A percentile compares a stretch with the other conserved stretches of the same genome.
phyloP scores from a whole-genome alignment of 2,329 filamentous ascomycete species.

The Colletotrichum filicis region DNA sequence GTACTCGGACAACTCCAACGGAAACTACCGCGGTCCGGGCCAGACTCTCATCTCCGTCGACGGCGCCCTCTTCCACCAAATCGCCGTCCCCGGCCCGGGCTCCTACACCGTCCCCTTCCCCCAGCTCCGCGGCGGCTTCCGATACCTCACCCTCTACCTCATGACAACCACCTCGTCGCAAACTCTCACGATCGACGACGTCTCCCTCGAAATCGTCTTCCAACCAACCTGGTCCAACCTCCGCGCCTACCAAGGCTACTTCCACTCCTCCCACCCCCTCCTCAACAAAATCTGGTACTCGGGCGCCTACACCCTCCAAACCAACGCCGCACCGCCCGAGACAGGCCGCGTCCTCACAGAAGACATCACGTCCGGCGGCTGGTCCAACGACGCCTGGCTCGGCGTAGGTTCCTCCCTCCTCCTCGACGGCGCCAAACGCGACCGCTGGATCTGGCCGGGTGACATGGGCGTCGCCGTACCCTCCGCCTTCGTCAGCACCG shows the following conservation, averaged over 20 bases:
- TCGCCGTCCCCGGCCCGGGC: slow-evolving; percentile 46
- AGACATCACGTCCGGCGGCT: slow-evolving; percentile 35
- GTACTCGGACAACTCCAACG: slow-evolving; percentile 60
- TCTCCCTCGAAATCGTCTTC: slow-evolving; percentile 49
- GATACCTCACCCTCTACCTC: slow-evolving; percentile 61
- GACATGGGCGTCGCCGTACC: slow-evolving; percentile 69
- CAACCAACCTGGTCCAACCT: slow-evolving; percentile 57
- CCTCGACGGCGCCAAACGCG: slow-evolving; percentile 67
- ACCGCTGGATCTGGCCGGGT: slow-evolving; percentile 70
- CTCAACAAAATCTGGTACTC: slow-evolving; percentile 66
- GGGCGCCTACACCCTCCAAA: slow-evolving; percentile 58
- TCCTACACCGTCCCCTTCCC: slow-evolving; percentile 47
- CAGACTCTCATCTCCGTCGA: slow-evolving; percentile 42
- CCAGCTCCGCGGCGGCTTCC: slow-evolving; percentile 61
- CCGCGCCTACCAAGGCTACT: slow-evolving; percentile 65
- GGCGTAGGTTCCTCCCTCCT: slow-evolving; percentile 45
- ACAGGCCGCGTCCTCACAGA: slow-evolving; percentile 37
- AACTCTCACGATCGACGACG: slow-evolving; percentile 44
- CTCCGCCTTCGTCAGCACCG: slow-evolving; percentile 63
- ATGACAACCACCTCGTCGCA: slow-evolving; percentile 18
- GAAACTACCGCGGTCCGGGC: slow-evolving; percentile 49
- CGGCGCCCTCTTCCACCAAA: slow-evolving; percentile 57
- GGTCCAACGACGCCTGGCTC: slow-evolving; percentile 48
- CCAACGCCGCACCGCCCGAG: slow-evolving; percentile 41
- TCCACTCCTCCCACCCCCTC: slow-evolving; percentile 58